Evolutionary conservation across 371 early-diverging fungal species (phyloP), one percentile per base, ranked within the genome.

Genomic region (Smittium culicis): DNA sequence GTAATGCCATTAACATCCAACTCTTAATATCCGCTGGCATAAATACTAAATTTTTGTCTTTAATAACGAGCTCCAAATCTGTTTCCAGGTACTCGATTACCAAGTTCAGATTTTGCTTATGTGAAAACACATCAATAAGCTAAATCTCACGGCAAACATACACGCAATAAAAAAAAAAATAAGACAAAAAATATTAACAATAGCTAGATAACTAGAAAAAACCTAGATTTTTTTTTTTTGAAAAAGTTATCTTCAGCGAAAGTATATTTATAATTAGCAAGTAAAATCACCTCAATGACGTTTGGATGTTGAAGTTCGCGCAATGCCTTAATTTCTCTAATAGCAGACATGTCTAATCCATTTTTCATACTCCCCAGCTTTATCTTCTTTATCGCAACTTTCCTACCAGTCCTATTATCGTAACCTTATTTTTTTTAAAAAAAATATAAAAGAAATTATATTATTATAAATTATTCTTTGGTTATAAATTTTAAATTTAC

Each of bases 1-100:
- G 85, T 33, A 99, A 73, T 59, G 92, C 89, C 99, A 99, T 99
- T 68, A 92, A 67, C 89, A 99, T 88, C 99, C 99, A 99, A 65
- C 91, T 86, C 75, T 99, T 99, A 59, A 99, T 93, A 76, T 99
- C 98, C 1, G 88, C 92, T 1, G 96, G 89, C 85, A 90, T 91
- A 74, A 99, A 95, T 27, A 96, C 83, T 32, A 98, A 79, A 58
- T 81, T 83, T 69, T 88, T 89, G 71, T 96, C 96, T 73, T 96
- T 96, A 78, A 99, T 98, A 55, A 99, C 85, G 77, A 86, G 86
- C 74, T 99, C 99, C 61, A 99, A 75, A 78, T 98, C 98, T 5
- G 91, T 88, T 67, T 95, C 94, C 66, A 96, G 77, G 69, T 86
- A 98, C 77, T 99, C 99, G 14, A 99, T 82, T 0, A 99, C 97